These are phyloP conservation scores for Paramecium octaurelia DNA, from an alignment of 73 alveolate genomes.

Conservation along the genomic window DNA sequence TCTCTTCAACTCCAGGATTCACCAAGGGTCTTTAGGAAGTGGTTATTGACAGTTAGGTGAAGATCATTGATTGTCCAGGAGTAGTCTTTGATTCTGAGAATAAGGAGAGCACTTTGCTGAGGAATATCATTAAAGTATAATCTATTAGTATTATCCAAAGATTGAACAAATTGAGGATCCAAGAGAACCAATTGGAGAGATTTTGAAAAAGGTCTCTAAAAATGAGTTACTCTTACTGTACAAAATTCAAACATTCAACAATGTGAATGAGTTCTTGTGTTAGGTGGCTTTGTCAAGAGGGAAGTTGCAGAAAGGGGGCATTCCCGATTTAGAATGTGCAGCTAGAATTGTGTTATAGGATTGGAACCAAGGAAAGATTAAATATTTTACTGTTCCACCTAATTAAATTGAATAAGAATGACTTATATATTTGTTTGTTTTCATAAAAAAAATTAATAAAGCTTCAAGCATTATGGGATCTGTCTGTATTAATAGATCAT, in stretches of 20 bases:
- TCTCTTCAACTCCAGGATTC: slow-evolving; percentile 94
- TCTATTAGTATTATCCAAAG: neutral
- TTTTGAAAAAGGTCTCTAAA: slow-evolving; percentile 78
- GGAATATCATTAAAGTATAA: slow-evolving; percentile 81
- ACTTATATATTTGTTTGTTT: neutral
- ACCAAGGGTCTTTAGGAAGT: slow-evolving; percentile 96
- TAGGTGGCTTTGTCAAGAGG: slow-evolving; percentile 89
- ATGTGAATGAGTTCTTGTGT: slow-evolving; percentile 81
- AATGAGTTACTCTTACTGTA: slow-evolving; percentile 79
- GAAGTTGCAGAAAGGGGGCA: slow-evolving; percentile 90
- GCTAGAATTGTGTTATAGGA: slow-evolving; percentile 94
- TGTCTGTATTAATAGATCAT: neutral
- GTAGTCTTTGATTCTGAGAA: slow-evolving; percentile 85
- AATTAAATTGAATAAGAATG: slow-evolving; percentile 36
- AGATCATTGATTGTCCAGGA: slow-evolving; percentile 97
- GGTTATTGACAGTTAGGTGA: slow-evolving; percentile 89
- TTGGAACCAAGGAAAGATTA: slow-evolving; percentile 89
- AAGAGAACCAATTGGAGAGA: slow-evolving; percentile 84
- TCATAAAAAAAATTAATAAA: neutral
- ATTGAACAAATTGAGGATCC: slow-evolving; percentile 91
- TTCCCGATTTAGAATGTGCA: slow-evolving; percentile 89
- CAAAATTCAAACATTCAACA: slow-evolving; percentile 75
- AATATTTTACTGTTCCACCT: slow-evolving; percentile 91
- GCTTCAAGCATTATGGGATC: neutral
- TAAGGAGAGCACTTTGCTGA: slow-evolving; percentile 77